Conservation (phyloP, 148 eudicot species). For the Camellia granthamiana region DNA sequence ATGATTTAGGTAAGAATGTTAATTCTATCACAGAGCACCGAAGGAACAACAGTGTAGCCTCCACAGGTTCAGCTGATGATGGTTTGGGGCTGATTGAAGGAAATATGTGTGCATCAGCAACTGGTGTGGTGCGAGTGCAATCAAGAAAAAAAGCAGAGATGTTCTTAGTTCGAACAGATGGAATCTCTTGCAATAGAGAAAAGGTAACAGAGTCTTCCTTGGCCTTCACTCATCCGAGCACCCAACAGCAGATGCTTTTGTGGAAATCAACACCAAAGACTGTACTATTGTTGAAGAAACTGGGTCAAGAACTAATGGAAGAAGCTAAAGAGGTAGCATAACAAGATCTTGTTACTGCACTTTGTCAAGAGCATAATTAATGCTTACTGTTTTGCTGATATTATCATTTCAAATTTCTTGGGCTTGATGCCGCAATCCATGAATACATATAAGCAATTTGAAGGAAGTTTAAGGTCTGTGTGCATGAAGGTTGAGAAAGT, state of each 20-base stretch:
- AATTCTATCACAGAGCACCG: conserved; percentile 22
- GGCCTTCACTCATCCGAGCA: conserved; percentile 98
- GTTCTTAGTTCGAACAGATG: conserved; percentile 97
- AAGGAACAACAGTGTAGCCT: conserved; percentile 32
- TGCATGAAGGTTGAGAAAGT: not conserved
- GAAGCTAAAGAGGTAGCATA: conserved; percentile 88
- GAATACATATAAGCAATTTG: not conserved
- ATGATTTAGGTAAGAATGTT: conserved; percentile 21
- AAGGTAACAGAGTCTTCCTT: conserved; percentile 96
- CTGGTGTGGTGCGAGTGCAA: conserved; percentile 94
- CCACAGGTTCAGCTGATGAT: conserved; percentile 36
- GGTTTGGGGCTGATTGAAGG: conserved; percentile 49
- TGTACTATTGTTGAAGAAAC: conserved; percentile 80
- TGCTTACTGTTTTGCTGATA: not conserved
- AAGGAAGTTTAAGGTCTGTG: not conserved
- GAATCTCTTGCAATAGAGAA: conserved; percentile 90
- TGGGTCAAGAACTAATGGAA: conserved; percentile 91
- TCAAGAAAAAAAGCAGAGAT: conserved; percentile 97
- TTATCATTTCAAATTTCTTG: not conserved
- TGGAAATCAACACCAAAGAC: conserved; percentile 99
- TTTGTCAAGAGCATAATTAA: not conserved
- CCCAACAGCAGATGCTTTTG: conserved; percentile 99
- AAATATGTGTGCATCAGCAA: conserved; percentile 94
- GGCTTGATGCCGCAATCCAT: not conserved
- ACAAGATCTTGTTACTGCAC: not conserved